Evolutionary conservation across 1,284 basidiomycete genomes (phyloP).

Genomic region (Sanghuangporus weigelae): DNA sequence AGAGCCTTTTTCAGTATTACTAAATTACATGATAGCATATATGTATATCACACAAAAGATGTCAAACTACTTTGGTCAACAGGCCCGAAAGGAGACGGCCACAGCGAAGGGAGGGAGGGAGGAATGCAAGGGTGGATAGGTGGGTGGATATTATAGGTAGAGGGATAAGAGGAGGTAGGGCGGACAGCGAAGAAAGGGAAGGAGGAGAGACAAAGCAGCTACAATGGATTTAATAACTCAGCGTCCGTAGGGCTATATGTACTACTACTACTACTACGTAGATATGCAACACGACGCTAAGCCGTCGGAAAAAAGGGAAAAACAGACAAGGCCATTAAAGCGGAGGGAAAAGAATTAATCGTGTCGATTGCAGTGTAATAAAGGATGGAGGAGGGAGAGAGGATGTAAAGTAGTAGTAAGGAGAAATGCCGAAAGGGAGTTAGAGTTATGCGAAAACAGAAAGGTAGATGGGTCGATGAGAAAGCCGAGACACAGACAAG

Average conservation of each 20-base stretch:
- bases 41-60: not conserved
- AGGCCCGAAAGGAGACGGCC: not conserved
- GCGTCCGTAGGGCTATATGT: not conserved
- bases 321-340: not conserved
- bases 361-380: not conserved
- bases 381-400: not conserved
- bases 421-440: not conserved
- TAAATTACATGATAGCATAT: not conserved
- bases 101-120: not conserved
- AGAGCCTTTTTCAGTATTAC: not conserved
- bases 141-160: not conserved
- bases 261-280: not conserved
- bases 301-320: not conserved
- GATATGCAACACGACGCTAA: conserved; percentile 2
- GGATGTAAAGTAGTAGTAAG: not conserved
- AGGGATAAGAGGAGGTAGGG: not conserved
- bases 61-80: not conserved
- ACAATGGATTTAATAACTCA: not conserved
- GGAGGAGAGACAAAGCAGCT: not conserved
- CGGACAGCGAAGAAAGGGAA: not conserved
- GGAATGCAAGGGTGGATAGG: not conserved
- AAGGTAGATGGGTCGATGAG: not conserved
- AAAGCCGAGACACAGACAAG: not conserved
- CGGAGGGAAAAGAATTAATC: not conserved
- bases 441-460: not conserved